A percentile compares a stretch with the other conserved stretches of the same genome.
These are phyloP conservation scores for Plenodomus biglobosus DNA, from an alignment of 2,329 filamentous ascomycete genomes.

Conservation along the genomic window DNA sequence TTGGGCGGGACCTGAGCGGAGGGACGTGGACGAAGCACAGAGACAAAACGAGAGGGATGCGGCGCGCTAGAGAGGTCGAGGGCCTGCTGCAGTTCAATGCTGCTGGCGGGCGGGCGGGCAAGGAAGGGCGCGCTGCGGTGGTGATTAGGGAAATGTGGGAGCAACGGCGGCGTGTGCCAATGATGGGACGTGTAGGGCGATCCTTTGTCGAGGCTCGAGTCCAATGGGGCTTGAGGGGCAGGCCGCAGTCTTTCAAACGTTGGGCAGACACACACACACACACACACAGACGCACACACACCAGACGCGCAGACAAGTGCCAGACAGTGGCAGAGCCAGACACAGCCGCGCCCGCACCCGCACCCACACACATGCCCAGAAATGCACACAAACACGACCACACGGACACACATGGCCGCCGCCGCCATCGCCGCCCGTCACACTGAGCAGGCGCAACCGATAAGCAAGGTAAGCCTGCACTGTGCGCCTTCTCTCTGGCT, in stretches of 20 bases:
- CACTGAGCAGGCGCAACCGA: too few species aligned
- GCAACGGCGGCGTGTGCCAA: slow-evolving; percentile 24
- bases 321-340: too few species aligned
- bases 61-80: slow-evolving; percentile 20
- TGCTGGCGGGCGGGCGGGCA: slow-evolving; percentile 17
- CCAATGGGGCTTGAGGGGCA: slow-evolving; percentile 9
- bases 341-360: background rate
- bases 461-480: too few species aligned
- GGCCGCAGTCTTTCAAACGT: background rate
- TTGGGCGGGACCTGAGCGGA: slow-evolving; percentile 9
- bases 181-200: slow-evolving; percentile 18
- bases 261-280: too few species aligned
- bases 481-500: too few species aligned
- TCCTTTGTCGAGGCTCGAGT: slow-evolving; percentile 9
- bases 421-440: too few species aligned
- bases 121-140: slow-evolving; percentile 24
- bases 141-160: slow-evolving; percentile 15
- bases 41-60: slow-evolving; percentile 7
- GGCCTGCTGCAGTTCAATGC: slow-evolving; percentile 31
- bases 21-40: slow-evolving; percentile 12
- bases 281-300: too few species aligned
- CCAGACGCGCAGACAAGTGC: too few species aligned
- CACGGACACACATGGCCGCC: too few species aligned
- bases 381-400: too few species aligned
- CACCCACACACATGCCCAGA: background rate